phyloP scores from a whole-genome alignment of 2,329 filamentous ascomycete species.

The Epichloe coenophiala region DNA sequence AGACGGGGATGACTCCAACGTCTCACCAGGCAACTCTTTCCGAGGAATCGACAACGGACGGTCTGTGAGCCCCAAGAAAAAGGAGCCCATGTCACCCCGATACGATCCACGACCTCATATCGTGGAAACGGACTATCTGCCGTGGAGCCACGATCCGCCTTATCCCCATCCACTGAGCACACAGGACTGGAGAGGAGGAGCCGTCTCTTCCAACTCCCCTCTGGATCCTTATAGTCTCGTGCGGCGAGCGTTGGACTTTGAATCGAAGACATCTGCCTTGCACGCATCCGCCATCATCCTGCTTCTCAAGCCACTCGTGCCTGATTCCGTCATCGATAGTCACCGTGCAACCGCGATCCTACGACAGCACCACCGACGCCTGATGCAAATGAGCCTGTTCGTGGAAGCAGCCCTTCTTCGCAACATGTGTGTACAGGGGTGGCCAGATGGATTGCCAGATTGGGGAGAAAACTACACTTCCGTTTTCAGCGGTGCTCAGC shows the following conservation, averaged over 20 bases:
- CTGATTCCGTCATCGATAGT: slow-evolving; percentile 38
- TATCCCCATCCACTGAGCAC: slow-evolving; percentile 34
- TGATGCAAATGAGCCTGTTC: slow-evolving; percentile 46
- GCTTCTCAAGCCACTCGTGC: slow-evolving; percentile 43
- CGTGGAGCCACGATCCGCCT: slow-evolving; percentile 41
- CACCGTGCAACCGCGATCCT: slow-evolving; percentile 43
- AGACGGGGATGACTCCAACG: background rate
- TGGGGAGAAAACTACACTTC: slow-evolving; percentile 43
- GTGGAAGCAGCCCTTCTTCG: slow-evolving; percentile 46
- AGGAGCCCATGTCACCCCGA: slow-evolving; percentile 15
- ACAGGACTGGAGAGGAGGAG: slow-evolving; percentile 2
- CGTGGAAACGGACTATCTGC: slow-evolving; percentile 45
- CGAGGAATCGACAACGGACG: slow-evolving; percentile 7
- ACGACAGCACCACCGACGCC: slow-evolving; percentile 44
- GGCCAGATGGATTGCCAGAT: slow-evolving; percentile 34
- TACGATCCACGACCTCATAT: slow-evolving; percentile 28
- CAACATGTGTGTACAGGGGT: slow-evolving; percentile 45
- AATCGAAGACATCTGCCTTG: slow-evolving; percentile 40
- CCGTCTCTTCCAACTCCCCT: slow-evolving; percentile 17
- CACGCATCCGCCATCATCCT: slow-evolving; percentile 49
- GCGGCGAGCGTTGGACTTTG: slow-evolving; percentile 39
- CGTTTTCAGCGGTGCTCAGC: slow-evolving; percentile 40
- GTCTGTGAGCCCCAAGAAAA: slow-evolving; percentile 15
- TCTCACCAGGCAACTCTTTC: background rate
- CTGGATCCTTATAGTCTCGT: slow-evolving; percentile 44